Evolutionary conservation across 2,329 filamentous ascomycete genomes (phyloP).

Genomic region (Xylaria digitata): DNA sequence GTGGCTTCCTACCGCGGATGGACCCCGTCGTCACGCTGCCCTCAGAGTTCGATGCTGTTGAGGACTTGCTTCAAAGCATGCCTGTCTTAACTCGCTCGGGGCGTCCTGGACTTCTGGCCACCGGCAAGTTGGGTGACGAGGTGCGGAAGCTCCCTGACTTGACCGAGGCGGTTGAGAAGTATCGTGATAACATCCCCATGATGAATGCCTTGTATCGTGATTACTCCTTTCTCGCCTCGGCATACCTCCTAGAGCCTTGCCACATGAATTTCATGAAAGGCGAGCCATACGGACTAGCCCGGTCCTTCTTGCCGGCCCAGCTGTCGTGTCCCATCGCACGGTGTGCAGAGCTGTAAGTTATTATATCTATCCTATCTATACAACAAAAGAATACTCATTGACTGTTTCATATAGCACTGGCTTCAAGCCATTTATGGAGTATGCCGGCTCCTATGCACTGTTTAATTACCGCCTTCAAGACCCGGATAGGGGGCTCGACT

Average conservation of each 20-base stretch:
- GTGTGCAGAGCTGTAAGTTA: conserved; percentile 84
- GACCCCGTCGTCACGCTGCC: conserved; percentile 74
- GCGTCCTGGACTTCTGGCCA: conserved; percentile 79
- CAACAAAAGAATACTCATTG: background rate
- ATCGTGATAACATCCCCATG: conserved; percentile 77
- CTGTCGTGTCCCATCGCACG: conserved; percentile 85
- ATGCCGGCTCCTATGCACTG: conserved; percentile 74
- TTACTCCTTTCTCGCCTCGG: conserved; percentile 90
- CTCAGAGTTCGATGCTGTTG: conserved; percentile 76
- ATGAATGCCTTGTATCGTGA: conserved; percentile 91
- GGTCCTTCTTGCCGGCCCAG: conserved; percentile 76
- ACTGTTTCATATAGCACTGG: conserved; percentile 61
- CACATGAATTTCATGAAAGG: conserved; percentile 78
- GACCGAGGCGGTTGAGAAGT: conserved; percentile 76
- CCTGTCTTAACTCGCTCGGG: conserved; percentile 81
- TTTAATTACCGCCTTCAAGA: conserved; percentile 74
- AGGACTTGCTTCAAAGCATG: conserved; percentile 58
- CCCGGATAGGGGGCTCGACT: conserved; percentile 66
- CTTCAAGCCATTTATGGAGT: conserved; percentile 95
- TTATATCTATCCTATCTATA: conserved; percentile 10
- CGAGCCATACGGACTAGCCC: conserved; percentile 80
- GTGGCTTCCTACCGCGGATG: conserved; percentile 78
- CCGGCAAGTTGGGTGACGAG: conserved; percentile 79
- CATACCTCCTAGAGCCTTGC: conserved; percentile 91
- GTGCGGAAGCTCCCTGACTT: conserved; percentile 81